Base-by-base conservation (phyloP, 2,329 filamentous ascomycete genomes). In the Beauveria sp. region DNA sequence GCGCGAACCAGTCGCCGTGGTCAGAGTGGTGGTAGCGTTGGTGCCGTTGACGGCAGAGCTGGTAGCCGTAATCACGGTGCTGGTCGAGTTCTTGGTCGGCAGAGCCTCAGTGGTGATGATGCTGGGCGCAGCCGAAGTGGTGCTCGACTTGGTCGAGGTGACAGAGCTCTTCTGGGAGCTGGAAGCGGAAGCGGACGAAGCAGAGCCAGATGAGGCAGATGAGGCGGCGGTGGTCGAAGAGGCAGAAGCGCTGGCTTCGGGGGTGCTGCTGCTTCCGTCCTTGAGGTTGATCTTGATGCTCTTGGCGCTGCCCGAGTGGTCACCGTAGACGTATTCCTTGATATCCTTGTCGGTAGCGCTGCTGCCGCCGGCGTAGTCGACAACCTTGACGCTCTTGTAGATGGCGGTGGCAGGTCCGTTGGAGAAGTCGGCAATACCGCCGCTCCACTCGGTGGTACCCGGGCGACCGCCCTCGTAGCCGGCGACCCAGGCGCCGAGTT, bases 361-460 rank as follows among this genome's bases (percentile, higher is more conserved):
- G 61, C 72, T 70, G 65, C 79, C 78, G 70, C 82, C 81, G 69
- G 76, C 76, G 73, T 80, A 83, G 75, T 85, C 82, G 67, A 74
- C 70, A 65, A 85, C 79, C 65, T 71, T 78, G 66, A 85, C 70
- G 69, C 74, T 78, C 77, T 83, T 78, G 80, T 85, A 85, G 77
- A 80, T 80, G 68, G 76, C 83, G 57, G 73, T 69, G 75, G 81
- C 83, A 62, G 83, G 82, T 62, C 71, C 80, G 66, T 81, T 65
- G 65, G 66, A 66, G 69, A 83, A 84, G 70, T 84, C 73, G 66
- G 82, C 67, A 70, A 86, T 85, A 63, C 88, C 88, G 65, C 87
- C 88, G 60, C 84, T 84, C 85, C 85, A 88, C 63, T 82, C 67
- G 64, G 92, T 88, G 43, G 91, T 94, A 63, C 91, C 91, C 62